A percentile compares a stretch with the other conserved stretches of the same genome.
These are phyloP conservation scores for Chaetoceros muelleri DNA, from an alignment of 108 stramenopile species.

Conservation along the genomic window DNA sequence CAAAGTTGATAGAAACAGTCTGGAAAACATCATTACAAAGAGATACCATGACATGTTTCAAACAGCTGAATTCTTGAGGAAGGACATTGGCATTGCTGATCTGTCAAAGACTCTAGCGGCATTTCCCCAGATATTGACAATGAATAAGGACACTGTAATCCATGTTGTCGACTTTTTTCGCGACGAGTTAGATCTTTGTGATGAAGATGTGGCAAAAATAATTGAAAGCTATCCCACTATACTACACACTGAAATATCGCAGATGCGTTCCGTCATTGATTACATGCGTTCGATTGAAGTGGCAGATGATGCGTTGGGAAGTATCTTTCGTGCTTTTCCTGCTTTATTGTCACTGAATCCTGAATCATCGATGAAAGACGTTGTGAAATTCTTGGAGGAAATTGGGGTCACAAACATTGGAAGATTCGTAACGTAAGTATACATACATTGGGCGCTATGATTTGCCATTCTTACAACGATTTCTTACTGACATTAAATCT, in stretches of 20 bases:
- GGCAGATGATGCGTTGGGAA: slow-evolving; percentile 31
- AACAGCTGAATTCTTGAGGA: slow-evolving; percentile 38
- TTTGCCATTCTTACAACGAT: not conserved
- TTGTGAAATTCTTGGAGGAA: slow-evolving; percentile 38
- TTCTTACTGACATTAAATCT: not conserved
- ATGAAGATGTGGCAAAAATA: slow-evolving; percentile 49
- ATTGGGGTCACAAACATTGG: slow-evolving; percentile 62
- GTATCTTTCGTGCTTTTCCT: slow-evolving; percentile 63
- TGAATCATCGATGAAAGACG: slow-evolving; percentile 45
- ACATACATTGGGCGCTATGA: not conserved
- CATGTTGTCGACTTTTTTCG: slow-evolving; percentile 34
- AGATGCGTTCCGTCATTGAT: slow-evolving; percentile 32
- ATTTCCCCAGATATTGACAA: slow-evolving; percentile 43
- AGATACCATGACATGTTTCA: slow-evolving; percentile 42
- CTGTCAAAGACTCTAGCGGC: slow-evolving; percentile 54
- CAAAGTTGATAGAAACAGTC: slow-evolving; percentile 1
- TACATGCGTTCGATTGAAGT: slow-evolving; percentile 37
- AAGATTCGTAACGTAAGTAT: slow-evolving; percentile 43
- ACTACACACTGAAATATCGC: slow-evolving; percentile 33
- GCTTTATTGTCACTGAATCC: slow-evolving; percentile 41
- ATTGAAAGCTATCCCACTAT: slow-evolving; percentile 49
- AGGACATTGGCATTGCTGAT: slow-evolving; percentile 47
- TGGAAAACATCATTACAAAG: not conserved
- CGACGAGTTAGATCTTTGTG: slow-evolving; percentile 46
- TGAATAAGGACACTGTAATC: slow-evolving; percentile 44